These are phyloP conservation scores for Serendipita sp. DNA, from an alignment of 768 basidiomycete genomes.

Conservation along the genomic window DNA sequence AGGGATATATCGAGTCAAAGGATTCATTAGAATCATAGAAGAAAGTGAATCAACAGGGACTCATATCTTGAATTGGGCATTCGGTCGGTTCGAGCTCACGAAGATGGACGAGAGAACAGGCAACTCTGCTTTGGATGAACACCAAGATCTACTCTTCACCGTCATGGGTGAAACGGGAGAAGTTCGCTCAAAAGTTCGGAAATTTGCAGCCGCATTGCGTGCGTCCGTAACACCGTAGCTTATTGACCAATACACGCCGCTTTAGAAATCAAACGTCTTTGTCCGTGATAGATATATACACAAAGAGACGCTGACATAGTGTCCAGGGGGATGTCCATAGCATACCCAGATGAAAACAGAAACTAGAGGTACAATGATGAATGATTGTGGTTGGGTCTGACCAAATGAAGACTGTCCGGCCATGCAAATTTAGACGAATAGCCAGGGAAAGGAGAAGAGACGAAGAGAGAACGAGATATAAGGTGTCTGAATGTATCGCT, in stretches of 20 bases:
- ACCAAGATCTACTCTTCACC: conserved; percentile 43
- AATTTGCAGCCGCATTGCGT: conserved; percentile 34
- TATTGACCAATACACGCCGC: no score
- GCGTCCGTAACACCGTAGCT: conserved; percentile 20
- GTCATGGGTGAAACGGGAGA: conserved; percentile 86
- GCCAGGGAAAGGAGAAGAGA: no score
- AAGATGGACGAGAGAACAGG: conserved; percentile 20
- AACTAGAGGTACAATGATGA: neutral
- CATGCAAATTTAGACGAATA: no score
- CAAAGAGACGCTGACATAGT: no score
- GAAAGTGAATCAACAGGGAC: conserved; percentile 14
- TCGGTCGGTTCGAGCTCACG: conserved; percentile 64
- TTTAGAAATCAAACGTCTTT: no score
- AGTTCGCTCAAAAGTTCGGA: conserved; percentile 39
- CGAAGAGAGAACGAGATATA: no score
- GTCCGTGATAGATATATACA: no score
- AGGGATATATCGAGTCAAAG: conserved; percentile 68
- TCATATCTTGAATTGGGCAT: conserved; percentile 83
- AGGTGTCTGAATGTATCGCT: no score
- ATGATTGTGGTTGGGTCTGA: neutral
- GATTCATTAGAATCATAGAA: conserved; percentile 45
- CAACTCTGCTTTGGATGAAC: conserved; percentile 15
- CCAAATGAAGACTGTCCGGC: neutral
- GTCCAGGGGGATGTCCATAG: neutral
- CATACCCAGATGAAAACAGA: neutral